Evolutionary conservation across 2,329 filamentous ascomycete genomes (phyloP).

Genomic region (Colletotrichum magnum): DNA sequence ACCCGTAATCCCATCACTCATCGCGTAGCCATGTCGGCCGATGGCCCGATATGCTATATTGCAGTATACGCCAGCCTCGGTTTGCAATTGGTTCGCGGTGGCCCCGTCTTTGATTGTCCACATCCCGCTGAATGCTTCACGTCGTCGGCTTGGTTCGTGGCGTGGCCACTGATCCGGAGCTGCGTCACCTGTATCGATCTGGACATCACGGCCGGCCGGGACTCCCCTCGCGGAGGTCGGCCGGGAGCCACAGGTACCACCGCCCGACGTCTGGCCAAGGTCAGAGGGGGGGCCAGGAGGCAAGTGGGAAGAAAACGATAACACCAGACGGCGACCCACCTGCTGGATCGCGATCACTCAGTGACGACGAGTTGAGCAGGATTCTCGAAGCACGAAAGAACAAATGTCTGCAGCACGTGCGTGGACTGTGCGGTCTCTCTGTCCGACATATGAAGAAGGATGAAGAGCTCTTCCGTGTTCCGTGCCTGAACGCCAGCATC

Average conservation of each 20-base stretch:
- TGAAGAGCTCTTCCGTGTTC: not conserved
- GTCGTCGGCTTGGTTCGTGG: conserved; percentile 3
- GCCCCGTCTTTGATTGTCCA: conserved; percentile 21
- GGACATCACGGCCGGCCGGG: conserved; percentile 29
- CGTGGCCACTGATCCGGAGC: conserved; percentile 8
- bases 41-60: too few species aligned
- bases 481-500: conserved; percentile 16
- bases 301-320: conserved; percentile 9
- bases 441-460: too few species aligned
- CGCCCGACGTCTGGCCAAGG: conserved; percentile 6
- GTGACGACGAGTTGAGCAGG: conserved; percentile 32
- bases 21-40: conserved; percentile 13
- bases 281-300: conserved; percentile 1
- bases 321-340: conserved; percentile 1
- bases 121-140: conserved; percentile 21
- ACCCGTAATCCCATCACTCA: not conserved
- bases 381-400: conserved; percentile 35
- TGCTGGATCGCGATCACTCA: not conserved
- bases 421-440: conserved; percentile 4
- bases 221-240: conserved; percentile 24
- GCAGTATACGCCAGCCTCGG: too few species aligned
- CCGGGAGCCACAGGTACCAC: not conserved
- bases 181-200: conserved; percentile 32
- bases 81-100: not conserved
- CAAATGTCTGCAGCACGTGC: conserved; percentile 19